Evolutionary conservation across 495 filamentous ascomycete species (phyloP), one percentile per base, ranked within the genome.

Genomic region (Podospora comata): DNA sequence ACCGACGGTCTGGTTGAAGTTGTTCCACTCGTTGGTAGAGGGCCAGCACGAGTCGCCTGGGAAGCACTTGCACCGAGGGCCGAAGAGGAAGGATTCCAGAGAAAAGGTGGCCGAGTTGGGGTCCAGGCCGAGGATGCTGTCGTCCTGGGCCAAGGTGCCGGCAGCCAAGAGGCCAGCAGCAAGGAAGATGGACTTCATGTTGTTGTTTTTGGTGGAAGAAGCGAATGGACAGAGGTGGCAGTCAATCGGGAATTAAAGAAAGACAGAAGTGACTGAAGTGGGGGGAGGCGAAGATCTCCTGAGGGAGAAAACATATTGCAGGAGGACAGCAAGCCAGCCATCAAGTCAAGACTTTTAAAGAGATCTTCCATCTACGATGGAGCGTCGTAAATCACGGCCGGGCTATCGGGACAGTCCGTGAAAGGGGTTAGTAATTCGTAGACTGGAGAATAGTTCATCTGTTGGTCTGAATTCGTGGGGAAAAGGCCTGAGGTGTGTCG

Each of bases 41-140:
- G 86, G 85, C 85, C 85, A 88, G 44, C 74, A 67, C 1, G 64
- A 26, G 65, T 87, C 85, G 7, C 81, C 80, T 2, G 86, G 86
- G 65, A 86, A 83, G 65, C 80, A 74, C 67, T 84, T 84, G 81
- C 86, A 88, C n/a, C 30, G 59, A 18, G 39, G 20, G 34, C 27
- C 56, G 16, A 62, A 6, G 15, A 62, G 59, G 6, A 28, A 30
- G 4, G 18, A 16, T 18, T 23, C 61, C 15, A 62, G 60, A 27
- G 27, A 15, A 20, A 63, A 39, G 3, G 56, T 15, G 48, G 34
- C 55, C 27, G 64, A 11, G 28, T 11, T 30, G 60, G 18, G 59
- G 39, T 48, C 39, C 7, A 48, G 39, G 39, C 39, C 39, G 15
- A 32, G n/a, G 61, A 19, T 32, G 5, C 16, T 19, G 19, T 53